Evolutionary conservation across 1,284 basidiomycete genomes (phyloP), one percentile per base, ranked within the genome.

Genomic region (Trichosporon ovoides): DNA sequence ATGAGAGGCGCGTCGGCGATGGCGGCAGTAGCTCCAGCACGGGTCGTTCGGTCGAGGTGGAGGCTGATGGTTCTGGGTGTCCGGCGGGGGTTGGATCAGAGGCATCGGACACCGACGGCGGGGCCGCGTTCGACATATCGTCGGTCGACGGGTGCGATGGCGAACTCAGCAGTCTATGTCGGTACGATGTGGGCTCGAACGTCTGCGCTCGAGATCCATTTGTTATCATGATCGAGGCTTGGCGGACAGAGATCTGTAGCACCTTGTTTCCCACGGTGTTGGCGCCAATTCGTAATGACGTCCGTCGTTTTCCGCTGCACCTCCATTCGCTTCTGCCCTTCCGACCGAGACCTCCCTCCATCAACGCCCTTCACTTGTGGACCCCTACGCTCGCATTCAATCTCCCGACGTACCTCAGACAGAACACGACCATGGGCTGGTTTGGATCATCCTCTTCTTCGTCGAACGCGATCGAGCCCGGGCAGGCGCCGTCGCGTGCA

Each of bases 401-500:
- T 16, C 13, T 14, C 16, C 14, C 24, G 28, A 48, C 22, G n/a
- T 16, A 48, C 22, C 43, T 7, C 40, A 24, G 22, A 10, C 7
- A 31, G 12, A n/a, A 14, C 28, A 1, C 22, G 31, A 20, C 40
- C 40, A 53, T 53, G 53, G 53, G 33, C 38, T 54, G 40, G 38
- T 33, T 54, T 22, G 43, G 43, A 31, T 31, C 53, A 11, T 52
- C 56, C 14, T n/a, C 52, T 20, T 40, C 51, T 5, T 10, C 38
- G 14, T 16, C 31, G 18, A 14, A 40, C 22, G 40, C 53, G 31
- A 36, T 50, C 33, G 55, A 56, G 14, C 51, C 55, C 16, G 59
- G 52, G 46, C 58, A 65, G 28, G 77, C 78, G 9, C 78, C 77
- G 3, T 72, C 67, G 22, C 68, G 78, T 33, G 71, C 73, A 59